These are phyloP conservation scores for Sporobolomyces phaffii DNA, from an alignment of 768 basidiomycete species.

Conservation along the genomic window DNA sequence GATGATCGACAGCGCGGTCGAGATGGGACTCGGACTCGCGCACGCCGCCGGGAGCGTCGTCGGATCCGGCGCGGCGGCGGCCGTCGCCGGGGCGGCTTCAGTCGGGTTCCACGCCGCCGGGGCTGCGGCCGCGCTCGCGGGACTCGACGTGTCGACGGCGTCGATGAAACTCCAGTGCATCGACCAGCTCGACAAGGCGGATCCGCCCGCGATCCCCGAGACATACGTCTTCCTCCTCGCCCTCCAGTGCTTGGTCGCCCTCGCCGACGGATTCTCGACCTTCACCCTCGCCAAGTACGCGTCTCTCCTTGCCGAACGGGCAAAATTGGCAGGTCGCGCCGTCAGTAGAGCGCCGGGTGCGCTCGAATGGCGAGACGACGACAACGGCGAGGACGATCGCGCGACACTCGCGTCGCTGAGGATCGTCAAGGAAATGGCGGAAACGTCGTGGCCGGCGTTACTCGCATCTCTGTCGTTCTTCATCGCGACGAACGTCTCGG, in stretches of 20 bases:
- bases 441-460: constrained; percentile 83
- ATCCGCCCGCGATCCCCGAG: constrained; percentile 87
- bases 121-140: no score
- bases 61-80: constrained; percentile 23
- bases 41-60: constrained; percentile 28
- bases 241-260: constrained; percentile 74
- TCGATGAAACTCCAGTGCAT: constrained; percentile 53
- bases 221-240: constrained; percentile 87
- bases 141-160: constrained; percentile 4
- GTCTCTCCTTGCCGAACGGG: constrained; percentile 44
- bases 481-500: constrained; percentile 82
- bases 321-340: constrained; percentile 35
- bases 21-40: constrained; percentile 32
- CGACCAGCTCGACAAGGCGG: constrained; percentile 95
- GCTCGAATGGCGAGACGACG: constrained; percentile 48
- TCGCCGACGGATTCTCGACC: constrained; percentile 77
- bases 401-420: constrained; percentile 55
- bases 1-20: constrained; percentile 35
- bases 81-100: constrained; percentile 50
- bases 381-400: constrained; percentile 50
- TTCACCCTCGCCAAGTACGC: constrained; percentile 67
- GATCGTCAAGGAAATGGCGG: constrained; percentile 70
- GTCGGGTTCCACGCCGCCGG: constrained; percentile 80
- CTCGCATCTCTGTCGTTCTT: constrained; percentile 80
- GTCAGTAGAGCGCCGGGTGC: constrained; percentile 57